phyloP scores from a whole-genome alignment of 2,329 filamentous ascomycete genomes.

The Cordyceps cicadae region DNA sequence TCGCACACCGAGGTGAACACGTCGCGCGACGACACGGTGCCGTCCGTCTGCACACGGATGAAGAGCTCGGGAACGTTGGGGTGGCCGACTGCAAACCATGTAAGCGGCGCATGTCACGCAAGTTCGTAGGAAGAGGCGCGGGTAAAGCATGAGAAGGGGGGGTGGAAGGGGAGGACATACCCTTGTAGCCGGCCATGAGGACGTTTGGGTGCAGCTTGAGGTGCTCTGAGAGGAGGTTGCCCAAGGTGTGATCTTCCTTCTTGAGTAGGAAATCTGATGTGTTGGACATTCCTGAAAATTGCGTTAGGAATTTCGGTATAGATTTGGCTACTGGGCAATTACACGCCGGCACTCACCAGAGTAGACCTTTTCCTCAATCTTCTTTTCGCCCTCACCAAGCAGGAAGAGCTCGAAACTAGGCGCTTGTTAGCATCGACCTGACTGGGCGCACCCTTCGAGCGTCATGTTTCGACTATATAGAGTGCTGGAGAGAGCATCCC shows the following conservation, averaged over 20 bases:
- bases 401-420: constrained; percentile 87
- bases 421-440: constrained; percentile 14
- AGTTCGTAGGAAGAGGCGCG: background rate
- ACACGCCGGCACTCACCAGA: constrained; percentile 56
- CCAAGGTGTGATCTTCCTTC: constrained; percentile 95
- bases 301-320: background rate
- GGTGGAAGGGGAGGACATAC: constrained; percentile 32
- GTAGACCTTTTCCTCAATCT: constrained; percentile 80
- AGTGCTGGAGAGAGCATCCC: background rate
- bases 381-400: constrained; percentile 81
- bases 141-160: background rate
- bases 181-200: constrained; percentile 86
- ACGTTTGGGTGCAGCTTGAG: constrained; percentile 79
- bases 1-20: constrained; percentile 74
- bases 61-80: constrained; percentile 54
- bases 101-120: constrained; percentile 14
- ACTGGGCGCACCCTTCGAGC: background rate
- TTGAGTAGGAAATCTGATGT: constrained; percentile 92
- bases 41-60: constrained; percentile 87
- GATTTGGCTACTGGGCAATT: background rate
- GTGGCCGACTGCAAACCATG: constrained; percentile 37
- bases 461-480: background rate
- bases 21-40: constrained; percentile 78
- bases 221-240: constrained; percentile 78
- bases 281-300: constrained; percentile 64